A percentile compares a stretch with the other conserved stretches of the same genome.
Evolutionary conservation across 2,329 filamentous ascomycete genomes (phyloP).

Genomic region (Colletotrichum zoysiae): DNA sequence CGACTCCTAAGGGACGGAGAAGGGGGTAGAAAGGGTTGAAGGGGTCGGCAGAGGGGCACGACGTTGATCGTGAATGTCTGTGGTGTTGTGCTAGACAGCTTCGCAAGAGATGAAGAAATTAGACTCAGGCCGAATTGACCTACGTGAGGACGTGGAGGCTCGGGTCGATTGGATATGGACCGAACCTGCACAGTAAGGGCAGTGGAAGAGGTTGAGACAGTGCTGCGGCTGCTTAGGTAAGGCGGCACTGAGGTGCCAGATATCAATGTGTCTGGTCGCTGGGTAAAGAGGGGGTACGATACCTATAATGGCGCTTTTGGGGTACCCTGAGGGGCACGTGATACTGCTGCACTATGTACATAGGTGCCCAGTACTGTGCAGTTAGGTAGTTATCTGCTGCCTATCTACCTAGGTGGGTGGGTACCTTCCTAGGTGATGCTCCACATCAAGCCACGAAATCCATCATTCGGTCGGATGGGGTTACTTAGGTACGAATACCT

Average conservation of each 20-base stretch:
- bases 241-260: not conserved
- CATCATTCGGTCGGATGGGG: not conserved
- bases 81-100: constrained; percentile 21
- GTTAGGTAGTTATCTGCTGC: too few relatives aligned
- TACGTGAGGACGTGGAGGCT: constrained; percentile 41
- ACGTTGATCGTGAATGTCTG: constrained; percentile 24
- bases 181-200: constrained; percentile 6
- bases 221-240: constrained; percentile 9
- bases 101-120: constrained; percentile 30
- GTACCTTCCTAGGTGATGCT: not conserved
- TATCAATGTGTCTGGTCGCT: not conserved
- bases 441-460: not conserved
- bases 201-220: constrained; percentile 3
- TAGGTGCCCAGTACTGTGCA: not conserved
- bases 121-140: constrained; percentile 22
- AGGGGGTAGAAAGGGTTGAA: not conserved
- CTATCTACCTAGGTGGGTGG: not conserved
- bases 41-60: constrained; percentile 3
- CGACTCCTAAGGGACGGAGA: not conserved
- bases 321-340: constrained; percentile 6
- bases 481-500: too few relatives aligned
- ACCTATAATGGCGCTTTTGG: not conserved
- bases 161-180: constrained; percentile 22
- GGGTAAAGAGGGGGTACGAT: not conserved
- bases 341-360: not conserved